Percentiles rank a stretch among this genome's conserved stretches.
Evolutionary conservation across 2,329 filamentous ascomycete species (phyloP).

Genomic region (Bipolaris bicolor): DNA sequence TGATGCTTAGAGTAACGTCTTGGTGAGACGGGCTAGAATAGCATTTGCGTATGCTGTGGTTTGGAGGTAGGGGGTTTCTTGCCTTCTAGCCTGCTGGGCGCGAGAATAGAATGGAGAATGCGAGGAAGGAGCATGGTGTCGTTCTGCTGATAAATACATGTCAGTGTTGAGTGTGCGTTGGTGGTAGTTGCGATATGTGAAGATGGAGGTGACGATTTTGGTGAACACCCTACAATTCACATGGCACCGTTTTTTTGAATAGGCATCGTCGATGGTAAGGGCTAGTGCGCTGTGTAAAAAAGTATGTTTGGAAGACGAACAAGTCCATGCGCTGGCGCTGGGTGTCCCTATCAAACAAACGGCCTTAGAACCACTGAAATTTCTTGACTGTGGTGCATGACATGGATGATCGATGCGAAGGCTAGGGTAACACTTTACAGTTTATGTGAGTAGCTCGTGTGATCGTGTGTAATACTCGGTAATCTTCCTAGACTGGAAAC

Average conservation of each 20-base stretch:
- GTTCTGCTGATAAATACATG: not conserved
- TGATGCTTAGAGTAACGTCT: not conserved
- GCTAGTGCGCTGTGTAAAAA: not conserved
- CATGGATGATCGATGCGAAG: not conserved
- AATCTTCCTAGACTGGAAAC: not conserved
- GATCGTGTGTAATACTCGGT: not conserved
- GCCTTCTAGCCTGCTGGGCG: not conserved
- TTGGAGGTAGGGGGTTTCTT: not conserved
- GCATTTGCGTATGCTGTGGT: not conserved
- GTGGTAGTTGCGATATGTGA: conserved; percentile 18
- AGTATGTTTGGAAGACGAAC: conserved; percentile 17
- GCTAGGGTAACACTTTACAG: too few relatives aligned
- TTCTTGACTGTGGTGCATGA: not conserved
- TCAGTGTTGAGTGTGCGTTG: not conserved
- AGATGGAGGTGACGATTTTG: conserved; percentile 14
- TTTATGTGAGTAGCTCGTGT: not conserved
- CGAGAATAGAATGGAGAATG: not conserved
- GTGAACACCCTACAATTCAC: conserved; percentile 17
- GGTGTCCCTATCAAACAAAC: conserved; percentile 4
- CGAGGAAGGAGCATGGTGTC: not conserved
- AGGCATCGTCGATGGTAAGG: not conserved
- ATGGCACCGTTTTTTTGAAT: not conserved
- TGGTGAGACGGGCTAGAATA: not conserved
- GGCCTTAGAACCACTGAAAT: not conserved
- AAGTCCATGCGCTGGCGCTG: not conserved